Conservation (phyloP, 1,284 basidiomycete species). For the Takashimella koratensis region DNA sequence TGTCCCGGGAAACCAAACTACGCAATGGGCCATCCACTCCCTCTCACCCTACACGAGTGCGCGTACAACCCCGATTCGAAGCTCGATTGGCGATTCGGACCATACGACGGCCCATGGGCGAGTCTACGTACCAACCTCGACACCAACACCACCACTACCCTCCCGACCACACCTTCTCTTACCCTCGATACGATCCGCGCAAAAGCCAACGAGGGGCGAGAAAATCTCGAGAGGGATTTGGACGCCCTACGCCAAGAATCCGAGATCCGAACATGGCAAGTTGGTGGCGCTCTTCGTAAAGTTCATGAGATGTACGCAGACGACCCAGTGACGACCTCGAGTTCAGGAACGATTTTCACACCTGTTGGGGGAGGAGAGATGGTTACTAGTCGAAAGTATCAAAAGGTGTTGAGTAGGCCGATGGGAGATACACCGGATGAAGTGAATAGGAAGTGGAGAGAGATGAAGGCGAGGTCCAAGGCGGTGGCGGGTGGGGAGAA, state of each 20-base stretch:
- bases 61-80: slow-evolving; percentile 64
- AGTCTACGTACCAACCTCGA: slow-evolving; percentile 12
- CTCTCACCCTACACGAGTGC: slow-evolving; percentile 90
- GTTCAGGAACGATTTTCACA: slow-evolving; percentile 53
- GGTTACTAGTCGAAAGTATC: slow-evolving; percentile 61
- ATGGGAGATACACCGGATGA: slow-evolving; percentile 66
- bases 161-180: no score
- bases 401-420: slow-evolving; percentile 62
- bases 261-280: slow-evolving; percentile 58
- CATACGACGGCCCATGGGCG: slow-evolving; percentile 46
- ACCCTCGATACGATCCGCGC: slow-evolving; percentile 5
- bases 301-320: slow-evolving; percentile 13
- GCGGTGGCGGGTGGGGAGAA: slow-evolving; percentile 1
- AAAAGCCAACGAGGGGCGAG: slow-evolving; percentile 26
- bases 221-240: slow-evolving; percentile 37
- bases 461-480: slow-evolving; percentile 24
- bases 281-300: slow-evolving; percentile 50
- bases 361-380: slow-evolving; percentile 71
- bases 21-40: slow-evolving; percentile 86
- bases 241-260: slow-evolving; percentile 34
- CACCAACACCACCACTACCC: background rate
- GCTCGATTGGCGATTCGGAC: slow-evolving; percentile 66
- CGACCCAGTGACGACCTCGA: slow-evolving; percentile 24
- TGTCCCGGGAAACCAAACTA: slow-evolving; percentile 79
- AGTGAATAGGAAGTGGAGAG: slow-evolving; percentile 71